A percentile compares a stretch with the other conserved stretches of the same genome.
These are phyloP conservation scores for Metschnikowia peoriensis DNA, from an alignment of 805 yeast species.

Conservation along the genomic window DNA sequence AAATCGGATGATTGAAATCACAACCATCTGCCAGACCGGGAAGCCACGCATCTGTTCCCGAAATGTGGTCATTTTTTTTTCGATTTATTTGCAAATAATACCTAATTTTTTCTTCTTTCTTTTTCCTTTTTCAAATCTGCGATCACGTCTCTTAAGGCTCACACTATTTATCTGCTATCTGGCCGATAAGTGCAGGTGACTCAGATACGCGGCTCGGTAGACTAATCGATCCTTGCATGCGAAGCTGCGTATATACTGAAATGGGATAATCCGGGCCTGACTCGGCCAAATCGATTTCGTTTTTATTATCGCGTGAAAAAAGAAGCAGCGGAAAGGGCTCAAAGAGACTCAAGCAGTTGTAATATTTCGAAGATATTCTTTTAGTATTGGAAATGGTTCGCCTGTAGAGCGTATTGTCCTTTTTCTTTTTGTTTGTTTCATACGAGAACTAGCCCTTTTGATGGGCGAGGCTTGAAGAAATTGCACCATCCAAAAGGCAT, in stretches of 20 bases:
- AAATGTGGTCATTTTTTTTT: conserved; percentile 5
- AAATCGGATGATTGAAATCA: conserved; percentile 19
- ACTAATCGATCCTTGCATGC: not conserved
- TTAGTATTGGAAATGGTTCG: too few relatives aligned
- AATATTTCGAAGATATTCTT: too few relatives aligned
- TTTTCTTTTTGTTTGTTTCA: too few relatives aligned
- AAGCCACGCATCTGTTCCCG: conserved; percentile 19
- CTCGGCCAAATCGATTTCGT: too few relatives aligned
- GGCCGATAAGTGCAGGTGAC: conserved; percentile 3
- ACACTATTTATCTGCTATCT: not conserved
- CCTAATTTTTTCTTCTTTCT: not conserved
- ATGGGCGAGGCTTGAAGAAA: too few relatives aligned
- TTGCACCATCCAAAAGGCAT: too few relatives aligned
- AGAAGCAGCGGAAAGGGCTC: too few relatives aligned
- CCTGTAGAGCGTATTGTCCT: too few relatives aligned
- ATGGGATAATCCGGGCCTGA: not conserved
- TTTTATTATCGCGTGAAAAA: not conserved
- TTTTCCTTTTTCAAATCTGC: not conserved
- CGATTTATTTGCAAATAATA: too few relatives aligned
- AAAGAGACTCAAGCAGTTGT: too few relatives aligned
- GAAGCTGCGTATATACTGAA: not conserved
- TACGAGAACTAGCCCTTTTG: too few relatives aligned
- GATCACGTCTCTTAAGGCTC: not conserved
- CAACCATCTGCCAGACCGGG: conserved; percentile 21
- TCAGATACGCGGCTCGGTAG: not conserved